phyloP scores from a whole-genome alignment of 768 basidiomycete genomes.

The Collybia sordida region DNA sequence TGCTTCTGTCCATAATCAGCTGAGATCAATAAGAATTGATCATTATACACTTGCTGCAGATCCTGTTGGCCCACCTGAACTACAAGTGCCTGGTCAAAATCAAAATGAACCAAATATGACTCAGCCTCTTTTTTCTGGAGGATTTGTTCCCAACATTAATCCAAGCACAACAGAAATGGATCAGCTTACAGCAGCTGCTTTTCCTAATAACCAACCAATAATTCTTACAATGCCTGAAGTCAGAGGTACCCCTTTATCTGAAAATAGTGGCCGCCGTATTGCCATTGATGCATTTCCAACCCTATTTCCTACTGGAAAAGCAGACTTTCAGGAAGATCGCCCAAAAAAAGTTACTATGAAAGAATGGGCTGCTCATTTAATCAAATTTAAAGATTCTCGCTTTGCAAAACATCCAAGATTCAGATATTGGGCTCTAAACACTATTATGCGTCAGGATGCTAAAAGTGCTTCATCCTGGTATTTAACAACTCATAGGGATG shows the following conservation, averaged over 20 bases:
- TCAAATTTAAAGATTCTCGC: conserved; percentile 11
- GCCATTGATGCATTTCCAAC: conserved; percentile 17
- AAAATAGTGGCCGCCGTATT: conserved; percentile 1
- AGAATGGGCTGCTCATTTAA: conserved; percentile 17
- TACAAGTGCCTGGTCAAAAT: too few species aligned
- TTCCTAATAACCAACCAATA: not conserved
- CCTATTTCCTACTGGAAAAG: conserved; percentile 19
- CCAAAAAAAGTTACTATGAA: conserved; percentile 9
- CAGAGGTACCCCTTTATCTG: conserved; percentile 10
- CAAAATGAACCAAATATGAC: too few species aligned
- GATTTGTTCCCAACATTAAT: too few species aligned
- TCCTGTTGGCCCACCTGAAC: too few species aligned
- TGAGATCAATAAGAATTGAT: too few species aligned
- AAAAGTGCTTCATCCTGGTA: conserved; percentile 10
- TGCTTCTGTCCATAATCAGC: too few species aligned
- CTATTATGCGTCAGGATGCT: conserved; percentile 1
- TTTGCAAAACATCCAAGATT: conserved; percentile 21
- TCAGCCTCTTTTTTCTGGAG: not conserved
- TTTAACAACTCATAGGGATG: conserved; percentile 14
- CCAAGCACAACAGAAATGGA: too few species aligned
- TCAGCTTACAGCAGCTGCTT: too few species aligned
- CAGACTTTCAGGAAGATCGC: conserved; percentile 11
- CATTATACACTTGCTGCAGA: too few species aligned
- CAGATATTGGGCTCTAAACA: conserved; percentile 20
- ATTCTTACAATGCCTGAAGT: conserved; percentile 12